Evolutionary conservation across 2,329 filamentous ascomycete species (phyloP).

Genomic region (Trichoderma asperellum): DNA sequence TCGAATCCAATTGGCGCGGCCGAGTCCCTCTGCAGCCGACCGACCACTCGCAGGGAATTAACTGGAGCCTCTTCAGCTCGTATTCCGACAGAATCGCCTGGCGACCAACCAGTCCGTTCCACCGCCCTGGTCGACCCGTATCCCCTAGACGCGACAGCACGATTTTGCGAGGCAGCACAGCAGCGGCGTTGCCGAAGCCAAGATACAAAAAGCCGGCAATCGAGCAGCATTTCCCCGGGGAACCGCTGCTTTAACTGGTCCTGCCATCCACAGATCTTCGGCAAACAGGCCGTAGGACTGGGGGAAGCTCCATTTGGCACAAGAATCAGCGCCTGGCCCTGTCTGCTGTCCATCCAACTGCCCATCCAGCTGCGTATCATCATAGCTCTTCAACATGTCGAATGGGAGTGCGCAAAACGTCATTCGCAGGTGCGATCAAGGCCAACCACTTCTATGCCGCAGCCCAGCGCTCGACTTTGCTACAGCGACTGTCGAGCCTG

Average conservation of each 20-base stretch:
- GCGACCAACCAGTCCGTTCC: slow-evolving; percentile 38
- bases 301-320: slow-evolving; percentile 22
- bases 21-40: slow-evolving; percentile 15
- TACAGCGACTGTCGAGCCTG: neutral
- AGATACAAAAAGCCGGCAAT: slow-evolving; percentile 24
- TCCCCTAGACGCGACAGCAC: slow-evolving; percentile 33
- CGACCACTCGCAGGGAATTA: slow-evolving; percentile 25
- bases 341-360: slow-evolving; percentile 1
- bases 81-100: slow-evolving; percentile 36
- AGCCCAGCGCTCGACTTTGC: neutral
- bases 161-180: slow-evolving; percentile 29
- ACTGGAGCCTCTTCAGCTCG: slow-evolving; percentile 35
- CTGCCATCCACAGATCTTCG: slow-evolving; percentile 25
- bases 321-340: slow-evolving; percentile 18
- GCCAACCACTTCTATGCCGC: neutral
- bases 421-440: slow-evolving; percentile 64
- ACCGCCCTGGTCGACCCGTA: slow-evolving; percentile 36
- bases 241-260: slow-evolving; percentile 24
- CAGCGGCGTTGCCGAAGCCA: slow-evolving; percentile 23
- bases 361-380: slow-evolving; percentile 14
- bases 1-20: slow-evolving; percentile 23
- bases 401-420: slow-evolving; percentile 57
- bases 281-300: slow-evolving; percentile 26
- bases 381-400: slow-evolving; percentile 45
- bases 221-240: neutral